These are phyloP conservation scores for Talaromyces liani DNA, from an alignment of 495 filamentous ascomycete genomes.

Conservation along the genomic window DNA sequence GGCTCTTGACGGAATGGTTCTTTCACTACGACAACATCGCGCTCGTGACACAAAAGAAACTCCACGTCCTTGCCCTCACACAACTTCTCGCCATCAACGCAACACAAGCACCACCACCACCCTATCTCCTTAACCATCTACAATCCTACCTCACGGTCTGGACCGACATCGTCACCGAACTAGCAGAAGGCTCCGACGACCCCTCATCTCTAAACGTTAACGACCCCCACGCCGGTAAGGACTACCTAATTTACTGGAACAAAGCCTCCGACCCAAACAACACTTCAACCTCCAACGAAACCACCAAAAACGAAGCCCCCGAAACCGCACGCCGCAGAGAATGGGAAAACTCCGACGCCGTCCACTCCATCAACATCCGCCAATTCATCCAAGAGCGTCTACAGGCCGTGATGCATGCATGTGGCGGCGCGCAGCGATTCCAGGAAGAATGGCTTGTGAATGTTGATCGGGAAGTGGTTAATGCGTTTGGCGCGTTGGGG, in stretches of 20 bases:
- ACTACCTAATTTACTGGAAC: slow-evolving; percentile 50
- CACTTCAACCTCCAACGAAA: slow-evolving; percentile 24
- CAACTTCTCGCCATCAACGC: slow-evolving; percentile 61
- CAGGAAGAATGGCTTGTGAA: slow-evolving; percentile 74
- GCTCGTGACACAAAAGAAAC: slow-evolving; percentile 66
- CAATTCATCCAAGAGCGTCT: slow-evolving; percentile 64
- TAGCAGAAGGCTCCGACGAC: slow-evolving; percentile 42
- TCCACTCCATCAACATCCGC: slow-evolving; percentile 63
- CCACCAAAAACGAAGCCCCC: slow-evolving; percentile 50
- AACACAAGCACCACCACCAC: slow-evolving; percentile 32
- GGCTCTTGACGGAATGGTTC: slow-evolving; percentile 87
- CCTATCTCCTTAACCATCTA: slow-evolving; percentile 50
- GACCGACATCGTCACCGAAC: slow-evolving; percentile 57
- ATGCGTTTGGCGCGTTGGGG: slow-evolving; percentile 54
- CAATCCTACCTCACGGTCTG: slow-evolving; percentile 65
- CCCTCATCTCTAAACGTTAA: slow-evolving; percentile 14
- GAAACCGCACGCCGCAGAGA: slow-evolving; percentile 50
- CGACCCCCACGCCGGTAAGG: slow-evolving; percentile 22
- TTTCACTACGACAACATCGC: slow-evolving; percentile 74
- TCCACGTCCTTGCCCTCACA: slow-evolving; percentile 75
- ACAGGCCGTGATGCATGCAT: slow-evolving; percentile 52
- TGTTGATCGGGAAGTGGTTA: slow-evolving; percentile 75
- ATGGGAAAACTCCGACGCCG: slow-evolving; percentile 55
- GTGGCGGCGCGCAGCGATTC: slow-evolving; percentile 68
- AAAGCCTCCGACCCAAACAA: slow-evolving; percentile 28